A percentile compares a stretch with the other conserved stretches of the same genome.
Conservation (phyloP, 495 filamentous ascomycete genomes). For the Penicillium simplicissimum region DNA sequence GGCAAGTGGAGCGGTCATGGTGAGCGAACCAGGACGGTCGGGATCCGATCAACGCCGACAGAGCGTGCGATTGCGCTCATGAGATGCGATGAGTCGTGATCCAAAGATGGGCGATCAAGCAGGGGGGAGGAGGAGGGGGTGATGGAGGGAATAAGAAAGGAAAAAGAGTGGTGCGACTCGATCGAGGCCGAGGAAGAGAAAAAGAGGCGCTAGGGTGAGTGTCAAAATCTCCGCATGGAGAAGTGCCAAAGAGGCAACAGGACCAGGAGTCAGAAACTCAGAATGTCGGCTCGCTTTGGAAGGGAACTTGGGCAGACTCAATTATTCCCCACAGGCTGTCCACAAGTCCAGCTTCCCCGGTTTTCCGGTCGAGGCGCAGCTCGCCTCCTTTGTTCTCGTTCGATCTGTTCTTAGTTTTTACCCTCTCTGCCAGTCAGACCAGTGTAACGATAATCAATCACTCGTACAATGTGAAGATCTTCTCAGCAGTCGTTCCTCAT, state of each 20-base stretch:
- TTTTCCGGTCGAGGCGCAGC: background rate
- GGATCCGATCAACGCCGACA: constrained; percentile 2
- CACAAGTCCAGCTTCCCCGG: too few species aligned
- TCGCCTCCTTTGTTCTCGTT: background rate
- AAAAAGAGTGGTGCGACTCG: background rate
- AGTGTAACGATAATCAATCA: background rate
- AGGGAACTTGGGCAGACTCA: too few species aligned
- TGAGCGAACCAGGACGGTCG: background rate
- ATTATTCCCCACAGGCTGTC: too few species aligned
- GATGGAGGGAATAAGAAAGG: background rate
- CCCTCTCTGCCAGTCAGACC: background rate
- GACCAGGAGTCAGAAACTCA: background rate
- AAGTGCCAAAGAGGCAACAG: background rate
- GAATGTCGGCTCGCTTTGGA: too few species aligned
- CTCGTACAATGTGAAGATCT: background rate
- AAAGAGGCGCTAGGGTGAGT: background rate
- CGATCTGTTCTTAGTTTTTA: too few species aligned
- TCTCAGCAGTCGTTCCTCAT: background rate
- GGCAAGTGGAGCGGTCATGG: background rate
- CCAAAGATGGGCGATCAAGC: background rate
- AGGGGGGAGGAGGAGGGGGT: background rate
- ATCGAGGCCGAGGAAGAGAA: background rate
- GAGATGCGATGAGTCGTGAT: constrained; percentile 2
- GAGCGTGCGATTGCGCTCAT: background rate
- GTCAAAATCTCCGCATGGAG: background rate